These are phyloP conservation scores for Fusarium graminum DNA, from an alignment of 2,329 filamentous ascomycete genomes.

Conservation along the genomic window DNA sequence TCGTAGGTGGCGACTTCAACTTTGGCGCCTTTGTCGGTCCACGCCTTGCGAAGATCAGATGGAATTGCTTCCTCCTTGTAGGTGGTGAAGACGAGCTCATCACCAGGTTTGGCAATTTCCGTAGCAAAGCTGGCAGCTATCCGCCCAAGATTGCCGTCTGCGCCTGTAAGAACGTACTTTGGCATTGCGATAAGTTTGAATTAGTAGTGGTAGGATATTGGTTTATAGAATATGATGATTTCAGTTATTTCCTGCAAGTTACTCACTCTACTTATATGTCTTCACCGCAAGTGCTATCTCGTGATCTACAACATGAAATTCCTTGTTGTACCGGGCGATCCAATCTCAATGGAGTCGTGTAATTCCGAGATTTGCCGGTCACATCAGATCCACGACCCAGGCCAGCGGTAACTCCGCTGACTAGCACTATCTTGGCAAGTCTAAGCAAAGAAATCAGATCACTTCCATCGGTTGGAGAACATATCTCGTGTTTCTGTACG, in stretches of 20 bases:
- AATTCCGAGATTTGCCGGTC: constrained; percentile 34
- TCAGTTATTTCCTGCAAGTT: accelerated
- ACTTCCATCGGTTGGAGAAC: constrained; percentile 2
- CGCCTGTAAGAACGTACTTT: constrained; percentile 46
- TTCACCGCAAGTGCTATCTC: constrained; percentile 11
- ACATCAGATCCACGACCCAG: constrained; percentile 32
- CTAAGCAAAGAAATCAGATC: constrained; percentile 22
- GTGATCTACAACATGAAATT: constrained; percentile 8
- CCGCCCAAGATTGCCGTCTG: constrained; percentile 45
- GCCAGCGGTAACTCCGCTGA: constrained; percentile 24
- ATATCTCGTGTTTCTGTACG: constrained; percentile 13
- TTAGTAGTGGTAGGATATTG: not conserved
- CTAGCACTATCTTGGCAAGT: constrained; percentile 4
- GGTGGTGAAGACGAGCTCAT: constrained; percentile 44
- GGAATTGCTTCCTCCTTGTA: constrained; percentile 44
- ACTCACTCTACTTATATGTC: constrained; percentile 3
- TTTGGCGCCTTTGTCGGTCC: constrained; percentile 43
- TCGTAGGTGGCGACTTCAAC: constrained; percentile 41
- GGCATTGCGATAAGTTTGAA: constrained; percentile 32
- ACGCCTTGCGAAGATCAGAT: constrained; percentile 23
- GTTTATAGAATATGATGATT: too few species aligned
- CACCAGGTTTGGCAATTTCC: constrained; percentile 41
- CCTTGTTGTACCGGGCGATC: constrained; percentile 16
- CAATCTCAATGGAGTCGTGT: constrained; percentile 10
- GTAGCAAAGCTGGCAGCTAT: constrained; percentile 42